Percentiles rank a stretch among this genome's conserved stretches.
phyloP scores from a whole-genome alignment of 768 basidiomycete species.

The Amanita jacksonii region DNA sequence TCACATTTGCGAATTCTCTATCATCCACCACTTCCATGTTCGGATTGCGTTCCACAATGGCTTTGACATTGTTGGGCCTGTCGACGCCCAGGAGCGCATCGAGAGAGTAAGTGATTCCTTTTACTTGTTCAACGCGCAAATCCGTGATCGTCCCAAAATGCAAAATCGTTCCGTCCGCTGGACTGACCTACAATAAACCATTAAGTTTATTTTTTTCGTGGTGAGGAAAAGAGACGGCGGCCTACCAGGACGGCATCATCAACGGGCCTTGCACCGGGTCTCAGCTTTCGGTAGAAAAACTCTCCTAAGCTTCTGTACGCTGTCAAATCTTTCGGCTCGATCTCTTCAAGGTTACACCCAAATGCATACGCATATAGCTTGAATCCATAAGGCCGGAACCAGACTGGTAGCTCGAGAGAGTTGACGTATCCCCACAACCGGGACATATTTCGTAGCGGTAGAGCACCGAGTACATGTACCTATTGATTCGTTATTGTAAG shows the following conservation, averaged over 20 bases:
- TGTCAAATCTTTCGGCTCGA: constrained; percentile 69
- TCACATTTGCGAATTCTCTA: constrained; percentile 89
- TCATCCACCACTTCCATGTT: constrained; percentile 67
- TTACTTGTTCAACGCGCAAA: constrained; percentile 87
- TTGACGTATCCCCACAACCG: constrained; percentile 96
- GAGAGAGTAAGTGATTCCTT: constrained; percentile 94
- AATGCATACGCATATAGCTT: constrained; percentile 81
- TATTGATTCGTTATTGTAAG: no score
- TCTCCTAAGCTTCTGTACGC: constrained; percentile 82
- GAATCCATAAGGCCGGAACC: constrained; percentile 90
- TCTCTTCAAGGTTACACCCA: constrained; percentile 90
- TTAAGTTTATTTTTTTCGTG: constrained; percentile 2
- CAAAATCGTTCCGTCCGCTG: constrained; percentile 87
- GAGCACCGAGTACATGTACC: constrained; percentile 36
- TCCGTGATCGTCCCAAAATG: constrained; percentile 84
- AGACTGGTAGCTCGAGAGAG: constrained; percentile 85
- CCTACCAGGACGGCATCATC: constrained; percentile 64
- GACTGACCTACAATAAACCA: constrained; percentile 68
- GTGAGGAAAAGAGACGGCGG: not conserved
- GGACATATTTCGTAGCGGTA: constrained; percentile 92
- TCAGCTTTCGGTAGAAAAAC: constrained; percentile 90
- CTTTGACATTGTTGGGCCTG: constrained; percentile 32
- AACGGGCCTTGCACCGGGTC: constrained; percentile 73
- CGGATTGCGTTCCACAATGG: constrained; percentile 31
- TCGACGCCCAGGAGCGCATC: constrained; percentile 85